A percentile compares a stretch with the other conserved stretches of the same genome.
These are phyloP conservation scores for Micractinium sp. DNA, from an alignment of 139 green algal species.

Conservation along the genomic window DNA sequence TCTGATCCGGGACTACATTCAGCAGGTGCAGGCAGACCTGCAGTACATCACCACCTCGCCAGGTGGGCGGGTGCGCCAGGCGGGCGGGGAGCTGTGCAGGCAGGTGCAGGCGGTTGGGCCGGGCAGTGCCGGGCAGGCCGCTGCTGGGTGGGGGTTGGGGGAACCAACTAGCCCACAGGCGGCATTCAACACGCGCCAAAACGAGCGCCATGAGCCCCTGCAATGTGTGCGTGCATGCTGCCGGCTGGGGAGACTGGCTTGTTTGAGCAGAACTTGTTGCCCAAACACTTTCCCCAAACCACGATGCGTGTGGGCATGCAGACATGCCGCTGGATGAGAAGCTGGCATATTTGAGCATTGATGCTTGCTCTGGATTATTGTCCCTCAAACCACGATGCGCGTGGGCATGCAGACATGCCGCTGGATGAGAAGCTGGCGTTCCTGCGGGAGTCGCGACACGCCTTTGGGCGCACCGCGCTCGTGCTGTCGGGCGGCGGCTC, in stretches of 20 bases:
- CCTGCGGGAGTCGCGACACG: conserved; percentile 92
- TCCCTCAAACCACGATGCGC: not conserved
- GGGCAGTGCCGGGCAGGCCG: not conserved
- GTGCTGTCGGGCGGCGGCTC: conserved; percentile 94
- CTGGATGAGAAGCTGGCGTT: conserved; percentile 93
- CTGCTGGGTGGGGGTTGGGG: no score
- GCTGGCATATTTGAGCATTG: no score
- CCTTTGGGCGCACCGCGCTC: conserved; percentile 95
- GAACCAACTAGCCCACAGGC: no score
- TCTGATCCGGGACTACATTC: conserved; percentile 92
- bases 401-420: conserved; percentile 47
- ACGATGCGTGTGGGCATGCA: conserved; percentile 46
- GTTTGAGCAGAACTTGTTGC: no score
- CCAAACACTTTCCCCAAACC: not conserved
- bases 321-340: conserved; percentile 83
- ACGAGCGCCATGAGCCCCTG: no score
- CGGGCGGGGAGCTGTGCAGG: no score
- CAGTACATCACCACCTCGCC: conserved; percentile 25
- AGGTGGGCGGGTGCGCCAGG: not conserved
- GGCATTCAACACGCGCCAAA: no score
- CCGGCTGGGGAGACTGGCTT: conserved; percentile 86
- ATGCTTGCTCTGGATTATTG: no score
- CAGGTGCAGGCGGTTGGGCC: no score
- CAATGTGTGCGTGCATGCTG: conserved; percentile 51
- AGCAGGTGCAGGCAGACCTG: conserved; percentile 86